Evolutionary conservation across 2,329 filamentous ascomycete genomes (phyloP).

Genomic region (Aurifilum marmelostoma): DNA sequence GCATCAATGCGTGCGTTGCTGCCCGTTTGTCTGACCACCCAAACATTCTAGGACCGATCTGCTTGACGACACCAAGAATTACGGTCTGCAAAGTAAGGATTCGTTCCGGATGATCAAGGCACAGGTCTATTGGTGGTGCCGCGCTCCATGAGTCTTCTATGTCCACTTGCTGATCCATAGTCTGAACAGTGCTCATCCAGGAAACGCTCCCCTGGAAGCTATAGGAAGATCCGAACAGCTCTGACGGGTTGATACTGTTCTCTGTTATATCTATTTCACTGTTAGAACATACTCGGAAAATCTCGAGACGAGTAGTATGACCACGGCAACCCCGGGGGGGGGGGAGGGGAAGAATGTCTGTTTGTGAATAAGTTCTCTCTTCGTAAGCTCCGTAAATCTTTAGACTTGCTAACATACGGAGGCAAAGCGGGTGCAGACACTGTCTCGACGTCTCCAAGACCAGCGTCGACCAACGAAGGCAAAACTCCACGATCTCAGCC

Average conservation of each 20-base stretch:
- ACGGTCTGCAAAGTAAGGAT: not conserved
- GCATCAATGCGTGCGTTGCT: not conserved
- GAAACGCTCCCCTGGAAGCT: not conserved
- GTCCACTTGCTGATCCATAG: too few relatives aligned
- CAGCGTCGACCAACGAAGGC: not conserved
- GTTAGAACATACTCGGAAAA: not conserved
- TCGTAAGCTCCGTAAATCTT: not conserved
- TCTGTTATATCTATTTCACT: not conserved
- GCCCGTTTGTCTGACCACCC: conserved; percentile 18
- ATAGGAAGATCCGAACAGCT: conserved; percentile 7
- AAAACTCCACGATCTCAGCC: not conserved
- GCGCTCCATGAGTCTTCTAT: not conserved
- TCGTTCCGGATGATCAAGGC: not conserved
- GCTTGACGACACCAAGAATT: not conserved
- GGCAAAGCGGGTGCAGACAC: not conserved
- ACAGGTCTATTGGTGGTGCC: not conserved
- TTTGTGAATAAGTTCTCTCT: not conserved
- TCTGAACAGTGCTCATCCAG: not conserved
- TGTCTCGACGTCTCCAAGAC: not conserved
- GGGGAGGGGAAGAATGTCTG: not conserved
- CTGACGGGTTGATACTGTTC: not conserved
- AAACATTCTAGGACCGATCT: not conserved
- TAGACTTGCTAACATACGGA: not conserved
- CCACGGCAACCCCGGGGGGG: not conserved
- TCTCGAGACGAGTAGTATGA: not conserved